Evolutionary conservation across 2,329 filamentous ascomycete species (phyloP).

Genomic region (Magnaporthales sp.): DNA sequence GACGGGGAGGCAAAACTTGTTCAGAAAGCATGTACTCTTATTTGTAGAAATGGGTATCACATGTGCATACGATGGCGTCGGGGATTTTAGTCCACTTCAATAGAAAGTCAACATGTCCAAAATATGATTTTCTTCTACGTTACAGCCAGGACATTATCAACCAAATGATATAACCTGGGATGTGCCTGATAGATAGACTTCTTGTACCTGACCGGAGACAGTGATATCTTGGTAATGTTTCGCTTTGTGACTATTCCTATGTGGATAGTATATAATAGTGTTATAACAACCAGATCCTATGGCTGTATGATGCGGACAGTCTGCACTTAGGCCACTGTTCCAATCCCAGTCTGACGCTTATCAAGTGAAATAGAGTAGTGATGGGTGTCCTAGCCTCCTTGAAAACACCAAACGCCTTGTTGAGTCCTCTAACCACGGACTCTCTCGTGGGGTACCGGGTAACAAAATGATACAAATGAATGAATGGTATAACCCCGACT

Average conservation of each 20-base stretch:
- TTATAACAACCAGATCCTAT: neutral
- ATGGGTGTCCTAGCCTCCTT: neutral
- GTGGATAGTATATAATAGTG: neutral
- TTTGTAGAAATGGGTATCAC: neutral
- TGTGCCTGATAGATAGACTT: neutral
- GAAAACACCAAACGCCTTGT: neutral
- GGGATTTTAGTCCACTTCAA: neutral
- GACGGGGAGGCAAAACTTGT: neutral
- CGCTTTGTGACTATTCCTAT: neutral
- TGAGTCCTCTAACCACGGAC: neutral
- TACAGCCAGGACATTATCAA: neutral
- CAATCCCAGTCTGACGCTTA: neutral
- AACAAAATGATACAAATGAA: neutral
- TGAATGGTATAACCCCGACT: neutral
- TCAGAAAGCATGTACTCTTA: neutral
- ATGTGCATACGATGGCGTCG: neutral
- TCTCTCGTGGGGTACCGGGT: neutral
- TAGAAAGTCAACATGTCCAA: neutral
- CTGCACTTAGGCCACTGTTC: neutral
- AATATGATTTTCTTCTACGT: neutral
- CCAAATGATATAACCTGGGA: neutral
- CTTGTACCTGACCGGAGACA: neutral
- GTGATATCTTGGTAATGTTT: neutral
- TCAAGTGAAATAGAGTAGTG: neutral
- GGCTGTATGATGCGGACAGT: neutral